Percentiles rank a stretch among this genome's conserved stretches.
Conservation (phyloP, 305 asterid genomes). For the Fraxinus platypoda region DNA sequence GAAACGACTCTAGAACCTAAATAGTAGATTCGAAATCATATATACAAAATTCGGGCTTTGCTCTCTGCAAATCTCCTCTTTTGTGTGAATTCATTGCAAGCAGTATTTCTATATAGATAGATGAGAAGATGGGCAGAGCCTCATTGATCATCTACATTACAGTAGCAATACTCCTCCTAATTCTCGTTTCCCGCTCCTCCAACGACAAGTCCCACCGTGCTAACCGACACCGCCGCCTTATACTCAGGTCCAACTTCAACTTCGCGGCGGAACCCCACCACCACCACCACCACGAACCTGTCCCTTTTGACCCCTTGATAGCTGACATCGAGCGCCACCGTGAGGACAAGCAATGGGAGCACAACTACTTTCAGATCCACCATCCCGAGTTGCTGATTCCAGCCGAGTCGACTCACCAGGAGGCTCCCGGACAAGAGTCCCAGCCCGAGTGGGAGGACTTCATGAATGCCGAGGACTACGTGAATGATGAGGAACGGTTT, state of each 20-base stretch:
- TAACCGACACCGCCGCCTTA: constrained; percentile 78
- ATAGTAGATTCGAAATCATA: neutral
- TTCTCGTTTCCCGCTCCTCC: constrained; percentile 73
- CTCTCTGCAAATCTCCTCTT: neutral
- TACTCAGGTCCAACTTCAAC: constrained; percentile 77
- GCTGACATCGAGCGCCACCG: constrained; percentile 82
- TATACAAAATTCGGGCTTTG: neutral
- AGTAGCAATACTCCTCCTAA: constrained; percentile 53
- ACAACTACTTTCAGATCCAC: constrained; percentile 48
- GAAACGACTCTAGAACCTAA: neutral
- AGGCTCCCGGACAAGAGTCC: constrained; percentile 59
- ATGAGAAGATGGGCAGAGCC: constrained; percentile 67
- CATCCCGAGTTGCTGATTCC: constrained; percentile 37
- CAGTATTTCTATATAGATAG: neutral
- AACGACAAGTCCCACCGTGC: constrained; percentile 30
- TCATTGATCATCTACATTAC: constrained; percentile 70
- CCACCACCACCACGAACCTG: constrained; percentile 31
- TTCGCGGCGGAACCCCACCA: constrained; percentile 44
- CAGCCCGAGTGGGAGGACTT: constrained; percentile 97
- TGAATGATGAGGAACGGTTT: constrained; percentile 86
- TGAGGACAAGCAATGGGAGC: constrained; percentile 87
- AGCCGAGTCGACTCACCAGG: constrained; percentile 26
- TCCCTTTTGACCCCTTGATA: constrained; percentile 78
- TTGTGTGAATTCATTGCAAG: neutral
- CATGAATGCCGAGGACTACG: constrained; percentile 84